phyloP scores from a whole-genome alignment of 805 yeast genomes.

The Candida verbasci region DNA sequence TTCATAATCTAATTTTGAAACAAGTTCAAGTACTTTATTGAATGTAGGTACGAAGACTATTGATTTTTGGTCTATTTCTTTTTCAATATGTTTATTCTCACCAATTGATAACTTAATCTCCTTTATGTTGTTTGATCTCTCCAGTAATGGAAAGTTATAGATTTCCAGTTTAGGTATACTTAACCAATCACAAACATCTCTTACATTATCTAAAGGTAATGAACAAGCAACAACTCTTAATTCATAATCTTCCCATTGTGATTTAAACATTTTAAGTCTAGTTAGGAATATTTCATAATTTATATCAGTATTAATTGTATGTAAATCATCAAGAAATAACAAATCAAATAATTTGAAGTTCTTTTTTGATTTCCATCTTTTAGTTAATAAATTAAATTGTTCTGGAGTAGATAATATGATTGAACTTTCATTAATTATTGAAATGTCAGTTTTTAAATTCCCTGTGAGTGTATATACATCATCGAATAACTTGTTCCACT shows the following conservation, averaged over 20 bases:
- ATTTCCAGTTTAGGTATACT: conserved; percentile 60
- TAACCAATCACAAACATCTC: conserved; percentile 83
- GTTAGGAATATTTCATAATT: conserved; percentile 67
- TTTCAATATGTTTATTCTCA: conserved; percentile 4
- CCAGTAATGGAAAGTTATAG: conserved; percentile 67
- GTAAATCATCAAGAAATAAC: conserved; percentile 70
- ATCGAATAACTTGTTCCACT: conserved; percentile 53
- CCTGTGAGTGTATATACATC: conserved; percentile 55
- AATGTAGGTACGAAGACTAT: conserved; percentile 58
- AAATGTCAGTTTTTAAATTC: conserved; percentile 51
- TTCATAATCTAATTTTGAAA: conserved; percentile 25
- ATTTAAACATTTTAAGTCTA: conserved; percentile 65
- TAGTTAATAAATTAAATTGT: conserved; percentile 68
- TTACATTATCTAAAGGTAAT: conserved; percentile 66
- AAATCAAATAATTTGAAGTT: conserved; percentile 65
- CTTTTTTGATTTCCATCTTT: conserved; percentile 79
- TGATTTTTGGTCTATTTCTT: conserved; percentile 18
- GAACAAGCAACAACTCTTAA: conserved; percentile 67
- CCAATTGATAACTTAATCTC: conserved; percentile 48
- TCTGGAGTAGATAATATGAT: conserved; percentile 72
- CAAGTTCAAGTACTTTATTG: conserved; percentile 50
- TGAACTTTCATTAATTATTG: conserved; percentile 55
- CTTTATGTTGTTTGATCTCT: conserved; percentile 52
- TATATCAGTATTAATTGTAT: conserved; percentile 56
- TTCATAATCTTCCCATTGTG: conserved; percentile 49